Percentiles rank a stretch among this genome's conserved stretches.
Conservation (phyloP, 768 basidiomycete genomes). For the Lyophyllum atratum region DNA sequence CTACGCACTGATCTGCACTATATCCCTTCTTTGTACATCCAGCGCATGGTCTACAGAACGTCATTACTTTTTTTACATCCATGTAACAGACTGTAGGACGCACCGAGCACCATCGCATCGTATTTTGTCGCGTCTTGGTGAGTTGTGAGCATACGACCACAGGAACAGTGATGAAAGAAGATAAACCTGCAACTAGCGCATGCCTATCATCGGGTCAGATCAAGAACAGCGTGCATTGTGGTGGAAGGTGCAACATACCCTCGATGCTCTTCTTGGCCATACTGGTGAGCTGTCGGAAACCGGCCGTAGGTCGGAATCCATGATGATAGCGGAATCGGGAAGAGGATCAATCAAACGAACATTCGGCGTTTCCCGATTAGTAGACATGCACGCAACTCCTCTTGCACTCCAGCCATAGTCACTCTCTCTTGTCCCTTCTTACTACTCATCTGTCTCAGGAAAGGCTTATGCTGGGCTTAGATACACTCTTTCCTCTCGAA, state of each 20-base stretch:
- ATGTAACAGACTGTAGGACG: constrained; percentile 16
- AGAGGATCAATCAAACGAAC: constrained; percentile 30
- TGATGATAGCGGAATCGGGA: constrained; percentile 33
- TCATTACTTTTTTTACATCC: background rate
- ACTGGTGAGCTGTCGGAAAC: constrained; percentile 52
- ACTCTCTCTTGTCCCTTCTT: background rate
- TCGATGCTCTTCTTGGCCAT: constrained; percentile 54
- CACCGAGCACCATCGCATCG: constrained; percentile 59
- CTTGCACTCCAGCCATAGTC: background rate
- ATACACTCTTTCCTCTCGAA: background rate
- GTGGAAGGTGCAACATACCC: constrained; percentile 36
- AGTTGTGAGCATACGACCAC: constrained; percentile 12
- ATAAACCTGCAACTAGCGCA: constrained; percentile 61
- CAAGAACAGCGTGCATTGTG: background rate
- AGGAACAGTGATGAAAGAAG: constrained; percentile 12
- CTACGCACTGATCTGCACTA: constrained; percentile 52
- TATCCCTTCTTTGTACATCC: constrained; percentile 60
- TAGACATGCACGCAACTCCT: background rate
- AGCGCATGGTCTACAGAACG: constrained; percentile 51
- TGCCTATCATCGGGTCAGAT: constrained; percentile 38
- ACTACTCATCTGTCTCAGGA: background rate
- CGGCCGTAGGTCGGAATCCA: constrained; percentile 46
- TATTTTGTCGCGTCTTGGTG: constrained; percentile 58
- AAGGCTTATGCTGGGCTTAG: background rate
- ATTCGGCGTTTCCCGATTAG: constrained; percentile 30